These are phyloP conservation scores for Globisporangium spinosum DNA, from an alignment of 352 stramenopile genomes.

Conservation along the genomic window DNA sequence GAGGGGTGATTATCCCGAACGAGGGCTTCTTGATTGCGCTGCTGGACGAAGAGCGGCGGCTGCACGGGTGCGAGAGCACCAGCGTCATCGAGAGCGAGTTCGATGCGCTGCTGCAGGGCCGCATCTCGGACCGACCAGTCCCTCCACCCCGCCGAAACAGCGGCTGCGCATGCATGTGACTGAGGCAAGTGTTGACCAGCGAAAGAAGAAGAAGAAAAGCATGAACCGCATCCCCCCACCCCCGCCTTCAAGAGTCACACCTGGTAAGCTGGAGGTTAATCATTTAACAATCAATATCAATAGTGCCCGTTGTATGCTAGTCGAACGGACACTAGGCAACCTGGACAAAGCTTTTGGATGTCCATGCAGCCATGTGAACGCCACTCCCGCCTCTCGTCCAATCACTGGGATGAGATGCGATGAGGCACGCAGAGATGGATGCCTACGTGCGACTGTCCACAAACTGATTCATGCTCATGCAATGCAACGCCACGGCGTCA, in stretches of 20 bases:
- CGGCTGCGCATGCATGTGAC: constrained; percentile 18
- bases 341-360: background rate
- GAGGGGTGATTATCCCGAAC: constrained; percentile 62
- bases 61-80: constrained; percentile 37
- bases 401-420: constrained; percentile 7
- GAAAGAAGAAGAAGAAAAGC: background rate
- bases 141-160: background rate
- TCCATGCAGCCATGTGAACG: background rate
- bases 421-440: constrained; percentile 1
- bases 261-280: background rate
- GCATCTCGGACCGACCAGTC: constrained; percentile 23
- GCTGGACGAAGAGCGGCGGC: constrained; percentile 40
- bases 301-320: background rate
- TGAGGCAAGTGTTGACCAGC: background rate
- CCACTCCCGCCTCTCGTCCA: background rate
- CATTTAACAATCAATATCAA: background rate
- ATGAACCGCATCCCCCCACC: background rate
- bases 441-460: background rate
- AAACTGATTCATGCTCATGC: constrained; percentile 5
- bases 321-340: background rate
- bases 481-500: background rate
- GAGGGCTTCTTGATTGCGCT: constrained; percentile 52
- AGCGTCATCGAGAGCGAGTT: constrained; percentile 51
- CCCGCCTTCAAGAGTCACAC: too few species aligned
- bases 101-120: constrained; percentile 42